Percentiles rank a stretch among this genome's conserved stretches.
phyloP scores from a whole-genome alignment of 164 flowering plant genomes.

The Magnolia officinalis region DNA sequence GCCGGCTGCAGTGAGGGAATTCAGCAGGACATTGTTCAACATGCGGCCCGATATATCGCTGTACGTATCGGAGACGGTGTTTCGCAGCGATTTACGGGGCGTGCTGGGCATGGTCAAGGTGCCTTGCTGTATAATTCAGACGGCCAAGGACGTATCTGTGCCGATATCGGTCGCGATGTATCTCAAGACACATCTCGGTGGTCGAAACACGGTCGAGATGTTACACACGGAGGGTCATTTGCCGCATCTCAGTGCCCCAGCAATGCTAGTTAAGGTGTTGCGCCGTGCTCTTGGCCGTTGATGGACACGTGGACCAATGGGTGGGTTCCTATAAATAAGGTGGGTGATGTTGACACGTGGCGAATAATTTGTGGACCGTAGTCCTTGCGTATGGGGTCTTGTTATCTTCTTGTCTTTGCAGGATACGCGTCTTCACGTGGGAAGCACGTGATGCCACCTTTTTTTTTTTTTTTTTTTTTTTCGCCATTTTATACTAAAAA shows the following conservation, averaged over 20 bases:
- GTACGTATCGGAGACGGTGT: conserved; percentile 61
- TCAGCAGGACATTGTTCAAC: conserved; percentile 90
- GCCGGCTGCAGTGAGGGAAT: conserved; percentile 84
- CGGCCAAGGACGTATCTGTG: conserved; percentile 73
- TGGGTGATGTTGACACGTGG: conserved; percentile 24
- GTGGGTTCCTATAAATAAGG: not conserved
- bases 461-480: not conserved
- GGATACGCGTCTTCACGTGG: not conserved
- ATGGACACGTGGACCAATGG: not conserved
- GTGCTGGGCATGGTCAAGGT: conserved; percentile 59
- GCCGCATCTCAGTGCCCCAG: conserved; percentile 89
- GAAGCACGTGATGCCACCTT: conserved; percentile 1
- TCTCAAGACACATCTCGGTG: conserved; percentile 64
- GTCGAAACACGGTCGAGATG: conserved; percentile 61
- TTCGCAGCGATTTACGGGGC: conserved; percentile 70
- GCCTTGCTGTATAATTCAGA: conserved; percentile 86
- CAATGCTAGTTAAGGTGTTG: conserved; percentile 47
- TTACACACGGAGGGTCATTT: conserved; percentile 80
- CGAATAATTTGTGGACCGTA: conserved; percentile 23
- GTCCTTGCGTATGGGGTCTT: not conserved
- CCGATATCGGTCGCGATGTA: conserved; percentile 76
- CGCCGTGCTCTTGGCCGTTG: conserved; percentile 56
- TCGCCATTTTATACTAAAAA: not conserved
- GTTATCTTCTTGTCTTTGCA: not conserved
- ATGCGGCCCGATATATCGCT: conserved; percentile 93